A percentile compares a stretch with the other conserved stretches of the same genome.
These are phyloP conservation scores for Chrysoporthe deuterocubensis DNA, from an alignment of 2,329 filamentous ascomycete genomes.

Conservation along the genomic window DNA sequence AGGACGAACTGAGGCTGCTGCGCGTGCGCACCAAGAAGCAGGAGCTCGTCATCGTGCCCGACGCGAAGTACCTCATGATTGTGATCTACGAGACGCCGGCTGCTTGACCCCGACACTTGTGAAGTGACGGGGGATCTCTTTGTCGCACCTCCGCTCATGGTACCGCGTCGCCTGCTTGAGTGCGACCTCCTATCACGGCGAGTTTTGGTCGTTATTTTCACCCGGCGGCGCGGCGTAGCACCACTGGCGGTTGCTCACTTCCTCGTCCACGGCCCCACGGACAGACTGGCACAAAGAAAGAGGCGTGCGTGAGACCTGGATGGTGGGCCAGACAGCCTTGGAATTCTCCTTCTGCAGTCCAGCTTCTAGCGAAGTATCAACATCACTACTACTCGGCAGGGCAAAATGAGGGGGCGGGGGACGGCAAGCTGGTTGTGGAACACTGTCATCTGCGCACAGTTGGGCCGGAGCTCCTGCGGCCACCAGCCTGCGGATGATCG, in stretches of 20 bases:
- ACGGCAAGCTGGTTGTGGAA: neutral
- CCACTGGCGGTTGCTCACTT: neutral
- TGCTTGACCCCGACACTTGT: slow-evolving; percentile 47
- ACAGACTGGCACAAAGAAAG: too few species aligned
- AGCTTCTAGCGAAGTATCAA: too few species aligned
- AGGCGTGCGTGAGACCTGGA: too few species aligned
- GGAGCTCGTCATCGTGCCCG: slow-evolving; percentile 82
- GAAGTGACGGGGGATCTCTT: neutral
- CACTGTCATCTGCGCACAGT: neutral
- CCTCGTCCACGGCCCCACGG: too few species aligned
- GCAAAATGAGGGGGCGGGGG: neutral
- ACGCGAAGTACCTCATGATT: slow-evolving; percentile 76
- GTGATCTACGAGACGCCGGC: slow-evolving; percentile 82
- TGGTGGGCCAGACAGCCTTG: too few species aligned
- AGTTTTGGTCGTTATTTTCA: neutral
- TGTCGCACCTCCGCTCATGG: neutral
- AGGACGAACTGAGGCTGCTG: slow-evolving; percentile 78
- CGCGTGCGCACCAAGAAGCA: slow-evolving; percentile 82
- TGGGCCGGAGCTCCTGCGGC: neutral
- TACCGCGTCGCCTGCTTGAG: neutral
- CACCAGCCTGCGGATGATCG: neutral
- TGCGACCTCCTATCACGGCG: neutral
- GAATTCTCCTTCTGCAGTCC: too few species aligned
- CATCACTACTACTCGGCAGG: too few species aligned
- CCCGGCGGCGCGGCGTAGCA: neutral